Conservation (phyloP, 1,139 yeast genomes). For the Groenewaldozyma sp. region DNA sequence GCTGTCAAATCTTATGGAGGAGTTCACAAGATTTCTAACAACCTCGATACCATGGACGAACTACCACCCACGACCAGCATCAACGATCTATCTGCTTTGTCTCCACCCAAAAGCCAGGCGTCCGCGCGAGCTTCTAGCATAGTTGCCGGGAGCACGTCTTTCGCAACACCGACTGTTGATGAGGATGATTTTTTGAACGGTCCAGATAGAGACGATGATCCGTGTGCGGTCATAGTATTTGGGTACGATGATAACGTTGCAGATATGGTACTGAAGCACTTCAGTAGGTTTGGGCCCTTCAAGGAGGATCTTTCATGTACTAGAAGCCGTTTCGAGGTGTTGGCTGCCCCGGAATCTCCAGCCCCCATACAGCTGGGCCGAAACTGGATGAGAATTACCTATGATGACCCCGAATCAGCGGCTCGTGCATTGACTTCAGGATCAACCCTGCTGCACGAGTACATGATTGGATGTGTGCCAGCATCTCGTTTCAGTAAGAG, state of each 20-base stretch:
- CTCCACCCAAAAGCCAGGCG: background rate
- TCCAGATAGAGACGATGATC: background rate
- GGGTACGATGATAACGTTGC: slow-evolving; percentile 81
- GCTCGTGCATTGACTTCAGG: slow-evolving; percentile 77
- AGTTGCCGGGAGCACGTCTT: background rate
- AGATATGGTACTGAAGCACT: slow-evolving; percentile 58
- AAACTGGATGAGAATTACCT: slow-evolving; percentile 85
- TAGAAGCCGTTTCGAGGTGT: slow-evolving; percentile 12
- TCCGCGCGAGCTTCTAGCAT: background rate
- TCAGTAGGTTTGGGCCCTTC: slow-evolving; percentile 71
- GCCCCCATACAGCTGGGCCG: slow-evolving; percentile 82
- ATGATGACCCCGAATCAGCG: slow-evolving; percentile 66
- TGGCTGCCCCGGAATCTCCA: slow-evolving; percentile 10
- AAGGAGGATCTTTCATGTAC: slow-evolving; percentile 51
- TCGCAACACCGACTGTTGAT: too few species aligned
- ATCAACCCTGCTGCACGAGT: slow-evolving; percentile 47
- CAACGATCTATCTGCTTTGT: slow-evolving; percentile 10
- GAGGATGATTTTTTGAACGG: background rate
- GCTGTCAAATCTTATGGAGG: background rate
- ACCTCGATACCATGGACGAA: slow-evolving; percentile 16
- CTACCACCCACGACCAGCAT: slow-evolving; percentile 30
- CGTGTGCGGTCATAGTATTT: slow-evolving; percentile 57
- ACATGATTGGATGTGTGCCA: slow-evolving; percentile 62
- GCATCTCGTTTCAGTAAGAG: slow-evolving; percentile 36
- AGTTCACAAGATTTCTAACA: background rate